Base-by-base conservation (phyloP, 2,329 filamentous ascomycete species). In the Talaromyces sp. region DNA sequence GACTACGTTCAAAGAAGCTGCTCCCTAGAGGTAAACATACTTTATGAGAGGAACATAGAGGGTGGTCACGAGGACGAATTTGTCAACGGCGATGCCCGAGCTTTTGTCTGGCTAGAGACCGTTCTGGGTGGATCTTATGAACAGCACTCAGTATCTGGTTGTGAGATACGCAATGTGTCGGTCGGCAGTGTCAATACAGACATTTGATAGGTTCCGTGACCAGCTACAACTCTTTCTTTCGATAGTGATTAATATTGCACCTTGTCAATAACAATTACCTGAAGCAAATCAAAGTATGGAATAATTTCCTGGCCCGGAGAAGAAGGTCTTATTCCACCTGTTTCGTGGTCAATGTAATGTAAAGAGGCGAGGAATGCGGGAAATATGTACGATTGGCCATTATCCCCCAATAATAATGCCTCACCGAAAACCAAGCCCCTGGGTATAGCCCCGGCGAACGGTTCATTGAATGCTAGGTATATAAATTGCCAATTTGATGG, bases 1-100 rank as follows among this genome's bases (percentile, higher is more conserved):
- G 69, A 62, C 0, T 64, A 82, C 17, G 73, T 81, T 0, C 58
- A 71, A 0, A 64, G 67, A 17, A 82, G 79, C 58, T 82, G 80
- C 56, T 62, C 56, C 0, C 68, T 66, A 4, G 77, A 76, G 2
- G 77, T 71, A 0, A 73, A 74, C 3, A 74, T 83, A 11, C 66
- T 70, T 2, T 82, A 80, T 58, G 71, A 79, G 53, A 70, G 79
- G 3, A 81, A 83, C 62, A 14, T 13, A 2, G 4, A 17, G 3
- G 54, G 35, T 10, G 54, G 32, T 9, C 54, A 56, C 17, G 21
- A 41, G 13, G 53, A 55, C 21, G 53, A 55, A 26, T 32, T 35
- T n/a, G 19, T 32, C 8, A 55, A 55, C 17, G 53, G 53, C 2
- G 53, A 35, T 26, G 27, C 4, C 6, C 29, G 53, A 21, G 29